A percentile compares a stretch with the other conserved stretches of the same genome.
These are phyloP conservation scores for Termitomyces sp. DNA, from an alignment of 768 basidiomycete genomes.

Conservation along the genomic window DNA sequence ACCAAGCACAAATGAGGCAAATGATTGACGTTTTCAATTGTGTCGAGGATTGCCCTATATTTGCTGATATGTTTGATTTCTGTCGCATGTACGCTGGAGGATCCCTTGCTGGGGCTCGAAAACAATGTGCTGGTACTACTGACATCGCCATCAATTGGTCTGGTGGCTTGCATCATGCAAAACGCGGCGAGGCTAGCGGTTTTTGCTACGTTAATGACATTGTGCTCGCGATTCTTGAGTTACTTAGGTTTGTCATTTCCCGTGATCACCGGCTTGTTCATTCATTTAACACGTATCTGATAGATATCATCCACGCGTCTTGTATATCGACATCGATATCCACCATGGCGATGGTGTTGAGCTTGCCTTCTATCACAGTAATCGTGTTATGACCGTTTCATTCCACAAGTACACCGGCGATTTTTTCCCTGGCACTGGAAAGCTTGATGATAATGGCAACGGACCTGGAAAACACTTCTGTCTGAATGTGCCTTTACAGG, in stretches of 20 bases:
- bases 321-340: slow-evolving; percentile 99
- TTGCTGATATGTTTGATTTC: slow-evolving; percentile 91
- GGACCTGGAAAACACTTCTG: slow-evolving; percentile 93
- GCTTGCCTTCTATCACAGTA: slow-evolving; percentile 95
- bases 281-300: not conserved
- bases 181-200: slow-evolving; percentile 95
- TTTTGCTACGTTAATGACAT: slow-evolving; percentile 99
- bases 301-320: slow-evolving; percentile 88
- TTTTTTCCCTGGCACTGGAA: slow-evolving; percentile 98
- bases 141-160: slow-evolving; percentile 99
- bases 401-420: slow-evolving; percentile 99
- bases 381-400: slow-evolving; percentile 98
- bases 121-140: slow-evolving; percentile 77
- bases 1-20: slow-evolving; percentile 66
- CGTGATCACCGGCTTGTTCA: slow-evolving; percentile 9
- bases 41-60: slow-evolving; percentile 96
- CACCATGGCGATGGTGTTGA: slow-evolving; percentile 99
- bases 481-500: slow-evolving; percentile 90
- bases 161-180: slow-evolving; percentile 96
- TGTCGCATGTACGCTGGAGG: slow-evolving; percentile 92
- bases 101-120: slow-evolving; percentile 86
- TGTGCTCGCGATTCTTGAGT: slow-evolving; percentile 88
- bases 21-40: slow-evolving; percentile 89
- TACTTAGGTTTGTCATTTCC: slow-evolving; percentile 56
- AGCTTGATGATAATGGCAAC: slow-evolving; percentile 86